Base-by-base conservation (phyloP, 805 yeast species). In the Tetrapisispora pingtungensis region DNA sequence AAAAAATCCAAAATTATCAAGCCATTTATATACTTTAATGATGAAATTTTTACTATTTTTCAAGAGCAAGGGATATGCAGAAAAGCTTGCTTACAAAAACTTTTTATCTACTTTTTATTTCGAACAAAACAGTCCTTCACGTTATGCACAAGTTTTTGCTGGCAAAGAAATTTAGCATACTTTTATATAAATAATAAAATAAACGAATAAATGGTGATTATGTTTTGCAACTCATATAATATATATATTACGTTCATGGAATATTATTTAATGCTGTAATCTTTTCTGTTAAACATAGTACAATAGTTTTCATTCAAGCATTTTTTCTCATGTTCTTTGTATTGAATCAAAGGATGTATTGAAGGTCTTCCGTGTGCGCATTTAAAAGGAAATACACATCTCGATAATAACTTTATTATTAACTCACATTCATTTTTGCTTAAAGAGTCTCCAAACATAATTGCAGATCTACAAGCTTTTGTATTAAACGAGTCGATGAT, bases 351-450 rank as follows among this genome's bases (percentile, higher is more conserved):
- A 22, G 89, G 88, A 1, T 77, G 72, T 12, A 81, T 58, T 0
- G 87, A 74, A 0, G 95, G 94, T 45, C 95, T 62, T 0, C 95
- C 95, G 59, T 86, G 95, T 0, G 95, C 95, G 67, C 95, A 87
- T 44, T 74, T 78, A 50, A 84, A 81, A 0, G 95, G 94, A 17
- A 70, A 60, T 13, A 62, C 53, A 54, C 95, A 84, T 3, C 43
- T 19, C 0, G 67, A 50, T 26, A 86, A 65, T 1, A 61, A 48
- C 1, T 40, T 30, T 0, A 85, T 52, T 19, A 84, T 52, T 0
- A 56, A 36, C 6, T 51, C 47, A 61, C 85, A 80, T 42, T 79
- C 74, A 0, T 42, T 46, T 2, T 35, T 45, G 0, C 68, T 52
- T 36, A 87, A 57, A 1, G 43, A 33, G 36, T 77, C 78, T 0